phyloP scores from a whole-genome alignment of 2,329 filamentous ascomycete species.

The Pseudogymnoascus verrucosus region DNA sequence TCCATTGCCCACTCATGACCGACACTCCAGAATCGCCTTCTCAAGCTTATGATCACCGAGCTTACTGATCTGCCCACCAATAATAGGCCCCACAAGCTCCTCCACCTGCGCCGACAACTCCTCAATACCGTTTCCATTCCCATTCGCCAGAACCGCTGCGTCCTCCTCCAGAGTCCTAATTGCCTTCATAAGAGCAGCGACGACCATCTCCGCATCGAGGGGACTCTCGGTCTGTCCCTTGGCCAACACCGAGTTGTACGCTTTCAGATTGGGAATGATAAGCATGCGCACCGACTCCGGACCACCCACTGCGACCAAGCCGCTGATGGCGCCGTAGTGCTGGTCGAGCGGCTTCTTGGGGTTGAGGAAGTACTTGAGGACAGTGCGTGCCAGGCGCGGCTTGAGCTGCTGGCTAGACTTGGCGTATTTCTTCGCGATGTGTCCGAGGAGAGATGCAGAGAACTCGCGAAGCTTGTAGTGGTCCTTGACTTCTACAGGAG shows the following conservation, averaged over 20 bases:
- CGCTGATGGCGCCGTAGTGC: conserved; percentile 81
- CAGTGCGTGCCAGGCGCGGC: conserved; percentile 84
- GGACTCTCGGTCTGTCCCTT: conserved; percentile 45
- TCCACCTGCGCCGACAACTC: conserved; percentile 18
- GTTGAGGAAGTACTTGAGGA: conserved; percentile 85
- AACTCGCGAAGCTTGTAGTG: conserved; percentile 80
- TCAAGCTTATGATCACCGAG: conserved; percentile 23
- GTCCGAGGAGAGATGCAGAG: conserved; percentile 71
- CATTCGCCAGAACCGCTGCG: conserved; percentile 12
- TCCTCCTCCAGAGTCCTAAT: conserved; percentile 44
- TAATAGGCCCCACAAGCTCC: conserved; percentile 24
- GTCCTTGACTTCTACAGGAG: conserved; percentile 44
- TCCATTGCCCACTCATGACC: not conserved
- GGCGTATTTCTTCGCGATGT: conserved; percentile 74
- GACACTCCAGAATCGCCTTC: conserved; percentile 22
- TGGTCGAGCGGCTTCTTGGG: conserved; percentile 73
- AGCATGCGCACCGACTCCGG: conserved; percentile 54
- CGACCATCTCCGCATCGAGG: conserved; percentile 52
- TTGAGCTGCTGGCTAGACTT: conserved; percentile 74
- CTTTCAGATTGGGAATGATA: conserved; percentile 57
- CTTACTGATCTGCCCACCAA: conserved; percentile 22
- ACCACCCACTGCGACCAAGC: conserved; percentile 70
- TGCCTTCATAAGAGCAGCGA: conserved; percentile 47
- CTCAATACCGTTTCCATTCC: conserved; percentile 20
- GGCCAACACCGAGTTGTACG: conserved; percentile 53